phyloP scores from a whole-genome alignment of 805 yeast genomes.

The Pichia paraexigua region DNA sequence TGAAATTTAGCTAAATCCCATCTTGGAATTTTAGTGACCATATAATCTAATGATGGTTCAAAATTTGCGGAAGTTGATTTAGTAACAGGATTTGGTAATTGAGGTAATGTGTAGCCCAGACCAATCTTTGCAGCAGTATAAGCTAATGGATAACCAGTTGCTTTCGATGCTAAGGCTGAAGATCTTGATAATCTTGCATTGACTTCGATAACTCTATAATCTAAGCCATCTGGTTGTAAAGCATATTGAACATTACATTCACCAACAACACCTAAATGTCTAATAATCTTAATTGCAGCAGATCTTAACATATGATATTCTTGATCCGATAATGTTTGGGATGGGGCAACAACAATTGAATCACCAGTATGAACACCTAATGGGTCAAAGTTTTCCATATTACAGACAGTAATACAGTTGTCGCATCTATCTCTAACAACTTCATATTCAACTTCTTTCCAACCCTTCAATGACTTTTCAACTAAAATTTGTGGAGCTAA shows the following conservation, averaged over 20 bases:
- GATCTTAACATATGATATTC: slow-evolving; percentile 97
- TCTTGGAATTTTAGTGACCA: slow-evolving; percentile 95
- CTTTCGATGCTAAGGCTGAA: slow-evolving; percentile 96
- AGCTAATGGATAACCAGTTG: slow-evolving; percentile 97
- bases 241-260: slow-evolving; percentile 98
- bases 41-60: slow-evolving; percentile 94
- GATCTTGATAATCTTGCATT: slow-evolving; percentile 96
- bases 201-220: slow-evolving; percentile 94
- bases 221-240: slow-evolving; percentile 90
- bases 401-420: slow-evolving; percentile 97
- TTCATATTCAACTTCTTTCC: slow-evolving; percentile 99
- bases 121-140: slow-evolving; percentile 98
- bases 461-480: slow-evolving; percentile 94
- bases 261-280: slow-evolving; percentile 98
- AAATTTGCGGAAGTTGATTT: slow-evolving; percentile 93
- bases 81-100: slow-evolving; percentile 92
- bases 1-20: slow-evolving; percentile 97
- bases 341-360: slow-evolving; percentile 97
- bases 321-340: slow-evolving; percentile 93
- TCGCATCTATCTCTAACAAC: slow-evolving; percentile 95
- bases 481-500: slow-evolving; percentile 92
- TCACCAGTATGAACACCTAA: slow-evolving; percentile 98
- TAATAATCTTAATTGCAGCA: slow-evolving; percentile 94
- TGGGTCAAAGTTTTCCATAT: slow-evolving; percentile 98
- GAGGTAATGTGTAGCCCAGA: slow-evolving; percentile 88